phyloP scores from a whole-genome alignment of 2,329 filamentous ascomycete genomes.

The Scedosporium apiospermum region DNA sequence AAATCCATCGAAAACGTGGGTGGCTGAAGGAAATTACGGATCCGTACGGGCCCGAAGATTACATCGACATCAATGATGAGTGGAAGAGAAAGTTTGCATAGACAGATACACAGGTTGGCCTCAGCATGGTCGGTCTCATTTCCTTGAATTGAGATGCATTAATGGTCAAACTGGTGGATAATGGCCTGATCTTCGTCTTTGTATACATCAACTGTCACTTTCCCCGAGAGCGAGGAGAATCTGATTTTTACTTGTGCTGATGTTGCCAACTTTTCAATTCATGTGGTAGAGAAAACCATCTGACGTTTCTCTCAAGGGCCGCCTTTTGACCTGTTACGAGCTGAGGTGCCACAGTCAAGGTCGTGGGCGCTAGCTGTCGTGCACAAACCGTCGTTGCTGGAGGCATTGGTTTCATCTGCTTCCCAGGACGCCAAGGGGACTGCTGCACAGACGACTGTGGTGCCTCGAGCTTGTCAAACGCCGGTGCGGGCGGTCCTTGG shows the following conservation, averaged over 20 bases:
- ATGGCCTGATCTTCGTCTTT: no score
- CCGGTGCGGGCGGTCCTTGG: not conserved
- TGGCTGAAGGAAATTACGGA: conserved; percentile 40
- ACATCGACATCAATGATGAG: conserved; percentile 42
- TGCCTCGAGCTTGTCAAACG: not conserved
- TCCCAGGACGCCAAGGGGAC: not conserved
- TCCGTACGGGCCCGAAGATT: conserved; percentile 52
- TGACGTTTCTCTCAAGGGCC: no score
- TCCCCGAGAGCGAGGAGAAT: no score
- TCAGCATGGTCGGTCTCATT: not conserved
- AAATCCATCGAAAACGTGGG: conserved; percentile 44
- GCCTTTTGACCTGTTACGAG: no score
- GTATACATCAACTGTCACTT: no score
- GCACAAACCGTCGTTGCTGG: not conserved
- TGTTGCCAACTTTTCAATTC: no score
- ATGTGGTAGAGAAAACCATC: no score
- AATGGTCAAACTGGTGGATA: no score
- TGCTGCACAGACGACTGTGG: not conserved
- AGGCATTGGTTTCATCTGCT: not conserved
- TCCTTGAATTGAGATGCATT: not conserved
- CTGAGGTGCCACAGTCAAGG: not conserved
- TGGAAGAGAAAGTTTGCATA: conserved; percentile 17
- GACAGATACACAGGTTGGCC: not conserved
- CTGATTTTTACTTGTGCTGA: no score
- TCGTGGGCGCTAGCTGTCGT: not conserved